phyloP scores from a whole-genome alignment of 1,284 basidiomycete species.

The Tilletiopsis washingtonensis region DNA sequence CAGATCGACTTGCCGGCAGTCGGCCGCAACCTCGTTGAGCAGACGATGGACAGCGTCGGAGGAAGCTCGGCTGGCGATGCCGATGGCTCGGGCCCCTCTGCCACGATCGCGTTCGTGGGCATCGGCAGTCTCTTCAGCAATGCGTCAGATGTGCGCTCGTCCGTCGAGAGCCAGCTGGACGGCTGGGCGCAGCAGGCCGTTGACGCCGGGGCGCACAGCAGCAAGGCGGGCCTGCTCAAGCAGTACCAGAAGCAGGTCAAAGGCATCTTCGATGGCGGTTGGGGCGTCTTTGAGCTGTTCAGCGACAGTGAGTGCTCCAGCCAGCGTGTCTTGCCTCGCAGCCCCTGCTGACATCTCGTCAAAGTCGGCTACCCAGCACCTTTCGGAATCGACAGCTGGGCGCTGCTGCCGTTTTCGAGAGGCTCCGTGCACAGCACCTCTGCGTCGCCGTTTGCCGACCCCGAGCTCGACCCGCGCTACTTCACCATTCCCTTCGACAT shows the following conservation, averaged over 20 bases:
- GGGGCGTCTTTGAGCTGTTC: conserved; percentile 22
- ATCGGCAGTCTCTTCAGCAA: conserved; percentile 24
- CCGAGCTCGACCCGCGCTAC: conserved; percentile 12
- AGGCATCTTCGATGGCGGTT: conserved; percentile 23
- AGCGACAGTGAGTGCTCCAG: background rate
- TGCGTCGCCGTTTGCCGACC: background rate
- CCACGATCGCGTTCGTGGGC: conserved; percentile 30
- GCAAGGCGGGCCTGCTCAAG: conserved; percentile 13
- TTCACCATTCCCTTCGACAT: conserved; percentile 47
- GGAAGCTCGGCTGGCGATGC: conserved; percentile 14
- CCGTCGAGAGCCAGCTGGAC: conserved; percentile 23
- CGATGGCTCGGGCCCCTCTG: conserved; percentile 28
- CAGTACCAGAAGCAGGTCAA: conserved; percentile 21
- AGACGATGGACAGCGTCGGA: conserved; percentile 46
- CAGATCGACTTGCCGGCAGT: conserved; percentile 44
- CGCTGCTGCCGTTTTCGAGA: conserved; percentile 1
- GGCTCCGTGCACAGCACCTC: conserved; percentile 1
- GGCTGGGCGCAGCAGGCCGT: conserved; percentile 24
- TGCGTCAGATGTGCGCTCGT: conserved; percentile 14
- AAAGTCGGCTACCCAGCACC: conserved; percentile 1
- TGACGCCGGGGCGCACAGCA: conserved; percentile 22
- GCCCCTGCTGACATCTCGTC: no score
- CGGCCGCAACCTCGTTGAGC: conserved; percentile 49
- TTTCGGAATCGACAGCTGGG: conserved; percentile 22
- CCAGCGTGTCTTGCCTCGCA: background rate